Base-by-base conservation (phyloP, 306 rosid species). In the Heteromeles arbutifolia region DNA sequence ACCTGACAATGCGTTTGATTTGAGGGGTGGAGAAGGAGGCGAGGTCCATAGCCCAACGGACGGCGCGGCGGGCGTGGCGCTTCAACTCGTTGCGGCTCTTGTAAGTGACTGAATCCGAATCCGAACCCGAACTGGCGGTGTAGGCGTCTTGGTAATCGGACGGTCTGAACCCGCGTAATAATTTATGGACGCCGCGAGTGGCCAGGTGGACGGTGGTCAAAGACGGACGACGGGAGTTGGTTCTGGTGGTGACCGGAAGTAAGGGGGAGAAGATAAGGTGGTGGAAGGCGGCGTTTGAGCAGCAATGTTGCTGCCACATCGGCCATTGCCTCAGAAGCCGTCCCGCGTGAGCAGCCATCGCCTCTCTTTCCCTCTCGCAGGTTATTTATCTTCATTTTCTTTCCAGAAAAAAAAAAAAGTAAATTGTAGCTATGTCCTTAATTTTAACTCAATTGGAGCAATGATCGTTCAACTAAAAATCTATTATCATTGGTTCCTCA, bases 41-140 rank as follows among this genome's bases (percentile, higher is more conserved):
- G 25, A 96, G 88, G 64, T 90, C 92, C 91, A 87, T 84, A 22
- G 87, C 96, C 98, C 96, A 92, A 21, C 74, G 89, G 69, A 96
- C 89, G 18, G 98, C 92, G 64, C 94, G 92, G 29, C 78, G 91
- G 45, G 99, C 98, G 72, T 92, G 88, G 34, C 91, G 90, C 74
- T 96, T 96, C 85, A 89, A 41, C 76, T 93, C 84, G 84, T 92
- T 96, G 67, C 94, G 97, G 84, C 97, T 92, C 87, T 88, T 92
- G 63, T 34, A 75, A 0, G 17, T 56, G 12, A 83, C 85, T 4
- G 69, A 4, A 41, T 85, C 94, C 10, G 84, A 82, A 29, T 10
- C 77, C 37, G 67, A 63, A 17, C 43, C 48, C 18, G 69, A 65
- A 26, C 69, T 44, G 74, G 44, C 31, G 66, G 45, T 54, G n/a